phyloP scores from a whole-genome alignment of 495 filamentous ascomycete species.

The Halenospora varia region DNA sequence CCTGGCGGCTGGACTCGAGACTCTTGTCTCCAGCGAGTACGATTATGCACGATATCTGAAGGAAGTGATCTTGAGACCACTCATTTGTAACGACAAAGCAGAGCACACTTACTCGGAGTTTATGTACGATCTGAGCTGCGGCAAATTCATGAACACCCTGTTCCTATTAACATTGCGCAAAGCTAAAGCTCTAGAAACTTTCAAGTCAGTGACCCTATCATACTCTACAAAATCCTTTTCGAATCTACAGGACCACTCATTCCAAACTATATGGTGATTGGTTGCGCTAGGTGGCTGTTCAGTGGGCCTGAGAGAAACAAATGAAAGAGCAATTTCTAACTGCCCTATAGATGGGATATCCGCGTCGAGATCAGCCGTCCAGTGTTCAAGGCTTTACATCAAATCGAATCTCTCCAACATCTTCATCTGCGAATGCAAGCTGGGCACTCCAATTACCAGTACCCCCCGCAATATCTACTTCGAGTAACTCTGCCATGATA shows the following conservation, averaged over 20 bases:
- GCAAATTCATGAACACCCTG: constrained; percentile 59
- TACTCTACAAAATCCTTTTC: too few relatives aligned
- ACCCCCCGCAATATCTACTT: constrained; percentile 35
- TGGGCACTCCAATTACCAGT: constrained; percentile 43
- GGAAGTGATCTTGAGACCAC: constrained; percentile 44
- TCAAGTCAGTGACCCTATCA: constrained; percentile 51
- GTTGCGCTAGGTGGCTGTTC: too few relatives aligned
- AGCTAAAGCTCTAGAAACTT: constrained; percentile 49
- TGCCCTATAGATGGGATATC: constrained; percentile 51
- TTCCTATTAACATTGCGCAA: constrained; percentile 52
- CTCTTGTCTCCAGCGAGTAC: constrained; percentile 55
- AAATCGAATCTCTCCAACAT: constrained; percentile 45
- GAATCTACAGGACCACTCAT: not conserved
- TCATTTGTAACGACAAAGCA: constrained; percentile 39
- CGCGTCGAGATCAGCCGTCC: constrained; percentile 55
- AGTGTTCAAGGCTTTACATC: constrained; percentile 53
- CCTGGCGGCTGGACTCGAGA: constrained; percentile 52
- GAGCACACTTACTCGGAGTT: constrained; percentile 43
- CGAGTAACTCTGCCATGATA: not conserved
- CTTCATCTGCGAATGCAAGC: constrained; percentile 55
- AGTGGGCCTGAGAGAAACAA: too few relatives aligned
- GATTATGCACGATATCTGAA: constrained; percentile 54
- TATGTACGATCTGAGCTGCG: constrained; percentile 43
- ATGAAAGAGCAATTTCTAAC: too few relatives aligned
- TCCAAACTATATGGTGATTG: too few relatives aligned